Percentiles rank a stretch among this genome's conserved stretches.
These are phyloP conservation scores for Psilocybe azurescens DNA, from an alignment of 768 basidiomycete genomes.

Conservation along the genomic window DNA sequence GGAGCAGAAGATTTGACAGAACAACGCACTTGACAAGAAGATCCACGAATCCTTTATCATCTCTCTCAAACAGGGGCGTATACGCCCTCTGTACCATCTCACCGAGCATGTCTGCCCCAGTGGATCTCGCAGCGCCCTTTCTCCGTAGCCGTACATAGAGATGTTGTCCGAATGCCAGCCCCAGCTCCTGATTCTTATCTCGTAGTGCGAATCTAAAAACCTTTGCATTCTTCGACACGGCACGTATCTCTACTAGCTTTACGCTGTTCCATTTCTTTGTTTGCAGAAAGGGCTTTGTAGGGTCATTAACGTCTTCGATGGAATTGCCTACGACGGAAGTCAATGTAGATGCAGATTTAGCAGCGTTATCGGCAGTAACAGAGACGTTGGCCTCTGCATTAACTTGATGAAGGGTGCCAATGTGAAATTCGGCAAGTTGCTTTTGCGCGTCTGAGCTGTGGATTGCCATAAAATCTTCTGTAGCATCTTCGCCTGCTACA, in stretches of 20 bases:
- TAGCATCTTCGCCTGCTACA: conserved; percentile 62
- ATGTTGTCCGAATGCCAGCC: conserved; percentile 65
- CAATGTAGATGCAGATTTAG: too few relatives aligned
- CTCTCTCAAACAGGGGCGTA: conserved; percentile 55
- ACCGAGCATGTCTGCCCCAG: conserved; percentile 20
- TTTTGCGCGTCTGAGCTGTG: conserved; percentile 56
- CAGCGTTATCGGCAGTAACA: too few relatives aligned
- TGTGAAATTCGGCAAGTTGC: conserved; percentile 55
- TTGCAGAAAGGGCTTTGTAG: conserved; percentile 38
- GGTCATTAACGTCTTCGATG: conserved; percentile 14
- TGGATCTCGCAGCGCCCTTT: conserved; percentile 29
- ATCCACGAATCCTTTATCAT: conserved; percentile 52
- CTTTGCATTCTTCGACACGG: conserved; percentile 53
- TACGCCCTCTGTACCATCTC: conserved; percentile 63
- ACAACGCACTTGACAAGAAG: conserved; percentile 53
- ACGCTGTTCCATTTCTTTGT: conserved; percentile 54
- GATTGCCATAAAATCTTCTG: conserved; percentile 69
- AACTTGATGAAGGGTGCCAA: conserved; percentile 47
- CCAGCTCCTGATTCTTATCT: conserved; percentile 44
- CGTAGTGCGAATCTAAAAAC: conserved; percentile 56
- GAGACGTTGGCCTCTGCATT: too few relatives aligned
- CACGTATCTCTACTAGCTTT: conserved; percentile 38
- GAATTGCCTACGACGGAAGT: neutral
- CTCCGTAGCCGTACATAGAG: conserved; percentile 54
- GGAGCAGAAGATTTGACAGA: neutral